Conservation (phyloP, 1,284 basidiomycete species). For the Cryptococcus wingfieldii region DNA sequence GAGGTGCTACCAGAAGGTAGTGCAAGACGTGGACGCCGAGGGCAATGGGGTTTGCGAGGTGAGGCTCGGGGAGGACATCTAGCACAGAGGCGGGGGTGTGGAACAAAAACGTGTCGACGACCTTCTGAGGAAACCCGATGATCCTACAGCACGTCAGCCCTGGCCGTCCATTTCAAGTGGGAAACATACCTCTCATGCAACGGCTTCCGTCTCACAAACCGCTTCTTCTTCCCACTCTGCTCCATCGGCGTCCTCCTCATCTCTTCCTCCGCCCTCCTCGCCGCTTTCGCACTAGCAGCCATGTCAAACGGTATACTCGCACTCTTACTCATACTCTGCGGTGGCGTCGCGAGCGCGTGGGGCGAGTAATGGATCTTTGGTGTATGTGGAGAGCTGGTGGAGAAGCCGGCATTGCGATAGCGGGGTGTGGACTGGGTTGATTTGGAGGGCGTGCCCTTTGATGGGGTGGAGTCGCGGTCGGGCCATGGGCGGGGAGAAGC, state of each 20-base stretch:
- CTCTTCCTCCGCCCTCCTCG: conserved; percentile 21
- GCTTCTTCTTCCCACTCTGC: conserved; percentile 22
- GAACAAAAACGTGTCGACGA: conserved; percentile 26
- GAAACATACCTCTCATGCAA: conserved; percentile 32
- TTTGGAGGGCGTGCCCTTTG: neutral
- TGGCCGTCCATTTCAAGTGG: too few species aligned
- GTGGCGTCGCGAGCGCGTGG: conserved; percentile 36
- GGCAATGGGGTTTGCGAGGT: conserved; percentile 37
- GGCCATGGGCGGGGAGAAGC: conserved; percentile 2
- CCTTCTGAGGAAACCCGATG: conserved; percentile 19
- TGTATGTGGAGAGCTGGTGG: conserved; percentile 15
- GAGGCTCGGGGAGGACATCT: conserved; percentile 34
- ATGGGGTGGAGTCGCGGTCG: conserved; percentile 1
- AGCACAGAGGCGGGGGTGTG: conserved; percentile 27
- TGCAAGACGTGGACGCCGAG: conserved; percentile 34
- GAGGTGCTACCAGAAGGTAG: conserved; percentile 37
- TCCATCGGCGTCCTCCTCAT: conserved; percentile 1
- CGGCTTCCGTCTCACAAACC: conserved; percentile 35
- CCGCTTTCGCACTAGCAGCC: conserved; percentile 33
- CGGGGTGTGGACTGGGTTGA: conserved; percentile 1
- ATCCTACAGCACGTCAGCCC: conserved; percentile 14
- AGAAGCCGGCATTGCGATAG: conserved; percentile 4
- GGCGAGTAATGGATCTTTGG: conserved; percentile 37
- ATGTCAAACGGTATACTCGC: conserved; percentile 42
- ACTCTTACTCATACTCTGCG: conserved; percentile 27